phyloP scores from a whole-genome alignment of 768 basidiomycete species.

The Imleria badia region DNA sequence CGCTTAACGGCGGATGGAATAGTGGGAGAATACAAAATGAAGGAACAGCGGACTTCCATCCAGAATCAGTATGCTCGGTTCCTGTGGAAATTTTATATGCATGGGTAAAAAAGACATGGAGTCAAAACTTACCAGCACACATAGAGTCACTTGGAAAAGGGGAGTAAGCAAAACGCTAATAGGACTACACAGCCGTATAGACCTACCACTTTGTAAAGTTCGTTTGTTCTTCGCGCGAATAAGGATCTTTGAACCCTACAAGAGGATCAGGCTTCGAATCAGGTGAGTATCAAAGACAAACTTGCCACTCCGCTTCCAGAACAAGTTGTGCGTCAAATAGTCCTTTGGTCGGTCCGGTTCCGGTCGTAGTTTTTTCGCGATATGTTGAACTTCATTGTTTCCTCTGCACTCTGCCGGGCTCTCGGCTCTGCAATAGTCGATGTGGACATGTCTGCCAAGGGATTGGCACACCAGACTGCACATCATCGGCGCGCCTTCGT shows the following conservation, averaged over 20 bases:
- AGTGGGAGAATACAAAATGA: constrained; percentile 56
- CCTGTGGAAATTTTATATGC: constrained; percentile 34
- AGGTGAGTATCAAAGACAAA: not conserved
- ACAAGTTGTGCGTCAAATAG: constrained; percentile 51
- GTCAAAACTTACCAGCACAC: constrained; percentile 42
- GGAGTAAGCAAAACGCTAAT: not conserved
- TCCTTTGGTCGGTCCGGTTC: constrained; percentile 50
- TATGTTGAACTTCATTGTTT: constrained; percentile 47
- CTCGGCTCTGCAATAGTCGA: constrained; percentile 52
- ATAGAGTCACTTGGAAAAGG: constrained; percentile 43
- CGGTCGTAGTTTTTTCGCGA: constrained; percentile 40
- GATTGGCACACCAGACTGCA: constrained; percentile 54
- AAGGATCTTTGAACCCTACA: constrained; percentile 63
- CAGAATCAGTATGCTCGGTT: constrained; percentile 45
- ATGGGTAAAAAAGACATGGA: not conserved
- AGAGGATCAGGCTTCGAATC: not conserved
- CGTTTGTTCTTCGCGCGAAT: constrained; percentile 52
- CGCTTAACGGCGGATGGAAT: constrained; percentile 43
- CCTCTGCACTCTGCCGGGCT: constrained; percentile 33
- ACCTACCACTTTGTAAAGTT: constrained; percentile 54
- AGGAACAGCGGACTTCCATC: constrained; percentile 39
- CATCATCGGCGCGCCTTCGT: constrained; percentile 62
- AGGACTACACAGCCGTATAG: too few species aligned
- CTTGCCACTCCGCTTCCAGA: constrained; percentile 57
- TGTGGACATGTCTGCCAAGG: constrained; percentile 53